Percentiles rank a stretch among this genome's conserved stretches.
phyloP scores from a whole-genome alignment of 371 early-diverging fungal genomes.

The Rhizopus arrhizus region DNA sequence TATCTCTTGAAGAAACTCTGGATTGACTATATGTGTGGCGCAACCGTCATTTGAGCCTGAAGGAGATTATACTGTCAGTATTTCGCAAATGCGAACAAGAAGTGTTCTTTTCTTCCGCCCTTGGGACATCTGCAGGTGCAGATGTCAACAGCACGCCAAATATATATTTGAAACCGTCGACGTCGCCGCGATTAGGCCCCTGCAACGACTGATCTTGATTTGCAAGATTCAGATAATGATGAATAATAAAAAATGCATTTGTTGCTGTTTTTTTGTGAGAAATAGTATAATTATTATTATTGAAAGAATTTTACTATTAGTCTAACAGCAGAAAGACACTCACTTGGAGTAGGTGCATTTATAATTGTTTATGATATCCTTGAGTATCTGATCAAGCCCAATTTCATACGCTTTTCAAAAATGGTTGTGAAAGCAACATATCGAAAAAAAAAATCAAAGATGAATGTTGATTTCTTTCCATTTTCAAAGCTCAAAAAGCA shows the following conservation, averaged over 20 bases:
- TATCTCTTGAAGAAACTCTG: constrained; percentile 21
- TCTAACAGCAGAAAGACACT: too few relatives aligned
- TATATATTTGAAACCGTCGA: constrained; percentile 16
- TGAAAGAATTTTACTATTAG: too few relatives aligned
- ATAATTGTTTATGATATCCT: too few relatives aligned
- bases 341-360: too few relatives aligned
- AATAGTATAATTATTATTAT: too few relatives aligned
- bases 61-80: constrained; percentile 18
- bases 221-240: too few relatives aligned
- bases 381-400: not conserved
- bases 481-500: constrained; percentile 18
- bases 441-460: constrained; percentile 11
- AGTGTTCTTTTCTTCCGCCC: constrained; percentile 13
- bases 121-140: constrained; percentile 10
- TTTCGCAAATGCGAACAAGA: constrained; percentile 20
- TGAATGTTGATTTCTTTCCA: constrained; percentile 16
- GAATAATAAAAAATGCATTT: too few relatives aligned
- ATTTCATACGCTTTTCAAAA: constrained; percentile 12
- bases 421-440: constrained; percentile 6
- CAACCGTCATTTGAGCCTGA: constrained; percentile 18
- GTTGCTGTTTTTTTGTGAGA: too few relatives aligned
- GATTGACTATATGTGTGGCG: constrained; percentile 23
- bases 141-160: constrained; percentile 14
- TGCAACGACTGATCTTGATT: too few relatives aligned
- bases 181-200: not conserved